Conservation (phyloP, 257 asterid genomes). For the Echites panduratus region DNA sequence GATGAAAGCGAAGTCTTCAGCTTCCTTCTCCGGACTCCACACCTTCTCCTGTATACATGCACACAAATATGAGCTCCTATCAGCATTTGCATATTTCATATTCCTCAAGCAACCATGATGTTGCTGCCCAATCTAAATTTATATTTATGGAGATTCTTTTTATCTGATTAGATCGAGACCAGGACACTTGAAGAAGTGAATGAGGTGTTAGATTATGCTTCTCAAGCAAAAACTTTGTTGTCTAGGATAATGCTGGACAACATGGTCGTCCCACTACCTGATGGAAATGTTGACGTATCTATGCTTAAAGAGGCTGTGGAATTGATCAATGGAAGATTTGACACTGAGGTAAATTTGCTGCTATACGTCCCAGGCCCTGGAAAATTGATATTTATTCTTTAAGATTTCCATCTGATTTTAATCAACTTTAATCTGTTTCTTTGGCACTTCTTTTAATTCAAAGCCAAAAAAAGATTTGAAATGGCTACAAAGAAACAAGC, state of each 20-base stretch:
- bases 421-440: not conserved
- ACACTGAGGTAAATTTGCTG: constrained; percentile 63
- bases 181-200: constrained; percentile 87
- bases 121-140: not conserved
- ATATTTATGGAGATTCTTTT: not conserved
- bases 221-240: constrained; percentile 56
- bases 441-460: not conserved
- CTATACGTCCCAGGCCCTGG: not conserved
- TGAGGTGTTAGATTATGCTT: constrained; percentile 69
- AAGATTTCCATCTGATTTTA: not conserved
- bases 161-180: constrained; percentile 66
- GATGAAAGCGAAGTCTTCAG: not conserved
- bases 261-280: constrained; percentile 82
- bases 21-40: not conserved
- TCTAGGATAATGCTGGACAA: constrained; percentile 93
- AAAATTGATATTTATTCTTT: not conserved
- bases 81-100: not conserved
- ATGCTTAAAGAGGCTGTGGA: constrained; percentile 87
- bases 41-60: too few species aligned
- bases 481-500: not conserved
- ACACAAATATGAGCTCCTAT: not conserved
- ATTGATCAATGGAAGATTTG: constrained; percentile 67
- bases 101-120: not conserved
- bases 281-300: constrained; percentile 76
- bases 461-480: not conserved